Base-by-base conservation (phyloP, 129 eudicot genomes). In the Lactuca saligna region DNA sequence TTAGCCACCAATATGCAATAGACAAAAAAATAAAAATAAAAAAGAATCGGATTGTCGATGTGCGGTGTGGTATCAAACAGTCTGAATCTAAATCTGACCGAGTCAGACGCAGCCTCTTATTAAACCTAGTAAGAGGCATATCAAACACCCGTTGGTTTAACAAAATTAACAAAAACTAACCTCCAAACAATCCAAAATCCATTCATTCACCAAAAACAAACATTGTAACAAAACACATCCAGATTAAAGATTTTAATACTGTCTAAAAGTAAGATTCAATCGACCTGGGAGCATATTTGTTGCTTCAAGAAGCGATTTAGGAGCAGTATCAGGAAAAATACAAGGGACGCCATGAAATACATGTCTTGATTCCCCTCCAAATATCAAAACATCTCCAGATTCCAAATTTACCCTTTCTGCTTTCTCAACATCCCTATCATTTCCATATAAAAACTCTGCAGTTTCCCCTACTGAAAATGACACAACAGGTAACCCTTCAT, bases 341-440 rank as follows among this genome's bases (percentile, higher is more conserved):
- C 54, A 25, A 50, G 79, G 29, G 38, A 92, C 96, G 7, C 98
- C 98, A 83, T 92, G 98, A 74, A 73, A 92, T 34, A 92, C 53
- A 17, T 37, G 70, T 77, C 96, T 86, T 7, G 98, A 87, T 75
- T 89, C 71, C 46, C 98, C 98, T 41, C 98, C 98, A 65, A 84
- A 92, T 71, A 92, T 82, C 70, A 89, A 68, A 38, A 92, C 91
- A 65, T 92, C 98, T n/a, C 98, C 98, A 14, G 98, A 89, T 72
- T 84, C 86, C 56, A 92, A 57, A 6, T 37, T 46, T 6, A 89
- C 86, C 54, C 83, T 89, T 2, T 81, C 74, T n/a, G 95, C 85
- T 68, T 81, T 79, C 7, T 74, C 72, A 20, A 68, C n/a, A 66
- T 73, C 86, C 65, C 83, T 74, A 31, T 71, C 69, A 46, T 89